phyloP scores from a whole-genome alignment of 2,329 filamentous ascomycete genomes.

The Botryotinia globosa region DNA sequence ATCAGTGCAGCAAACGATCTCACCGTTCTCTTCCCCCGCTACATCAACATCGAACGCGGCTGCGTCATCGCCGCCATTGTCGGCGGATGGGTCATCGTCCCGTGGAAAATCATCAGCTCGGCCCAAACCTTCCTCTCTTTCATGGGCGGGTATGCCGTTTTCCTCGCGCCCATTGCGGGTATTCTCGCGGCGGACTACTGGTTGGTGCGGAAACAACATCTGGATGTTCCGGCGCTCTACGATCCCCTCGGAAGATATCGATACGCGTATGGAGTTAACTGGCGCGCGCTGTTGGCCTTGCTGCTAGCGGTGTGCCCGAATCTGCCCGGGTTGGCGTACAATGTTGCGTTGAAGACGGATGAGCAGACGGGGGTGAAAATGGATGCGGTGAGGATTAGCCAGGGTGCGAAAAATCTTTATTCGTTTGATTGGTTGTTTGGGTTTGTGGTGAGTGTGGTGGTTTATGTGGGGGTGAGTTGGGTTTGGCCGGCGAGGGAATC shows the following conservation, averaged over 20 bases:
- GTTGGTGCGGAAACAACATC: conserved; percentile 45
- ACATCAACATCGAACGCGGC: conserved; percentile 55
- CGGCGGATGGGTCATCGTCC: conserved; percentile 57
- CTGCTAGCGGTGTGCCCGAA: conserved; percentile 32
- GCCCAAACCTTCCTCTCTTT: conserved; percentile 60
- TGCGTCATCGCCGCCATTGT: conserved; percentile 54
- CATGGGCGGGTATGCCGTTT: conserved; percentile 63
- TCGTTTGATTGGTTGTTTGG: conserved; percentile 66
- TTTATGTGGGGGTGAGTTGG: conserved; percentile 53
- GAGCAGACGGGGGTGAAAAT: background rate
- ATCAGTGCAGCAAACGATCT: conserved; percentile 56
- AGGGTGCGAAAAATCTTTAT: conserved; percentile 55
- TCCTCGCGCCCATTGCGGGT: conserved; percentile 58
- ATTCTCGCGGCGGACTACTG: conserved; percentile 60
- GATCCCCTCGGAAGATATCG: conserved; percentile 34
- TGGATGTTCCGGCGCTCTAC: conserved; percentile 42
- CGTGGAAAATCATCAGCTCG: conserved; percentile 63
- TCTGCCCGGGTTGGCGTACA: conserved; percentile 33
- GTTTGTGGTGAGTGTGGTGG: conserved; percentile 52
- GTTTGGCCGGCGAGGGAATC: conserved; percentile 50
- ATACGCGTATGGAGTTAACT: conserved; percentile 36
- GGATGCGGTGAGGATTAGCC: conserved; percentile 34
- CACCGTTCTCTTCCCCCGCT: conserved; percentile 51
- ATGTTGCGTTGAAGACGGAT: conserved; percentile 23
- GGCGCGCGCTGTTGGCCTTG: conserved; percentile 33